Base-by-base conservation (phyloP, 257 asterid genomes). In the Capsicum chinense region DNA sequence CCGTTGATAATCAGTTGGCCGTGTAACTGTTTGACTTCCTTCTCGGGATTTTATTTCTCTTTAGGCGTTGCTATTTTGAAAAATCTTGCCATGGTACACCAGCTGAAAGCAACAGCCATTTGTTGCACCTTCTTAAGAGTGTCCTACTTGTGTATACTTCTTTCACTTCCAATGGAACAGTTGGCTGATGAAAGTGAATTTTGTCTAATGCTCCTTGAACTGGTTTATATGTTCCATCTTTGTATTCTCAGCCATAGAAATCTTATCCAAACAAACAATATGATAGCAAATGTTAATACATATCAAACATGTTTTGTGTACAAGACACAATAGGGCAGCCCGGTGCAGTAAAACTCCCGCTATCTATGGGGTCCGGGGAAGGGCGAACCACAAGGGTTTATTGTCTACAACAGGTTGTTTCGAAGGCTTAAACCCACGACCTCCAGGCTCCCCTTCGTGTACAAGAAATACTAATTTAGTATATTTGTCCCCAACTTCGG, bases 1-100 rank as follows among this genome's bases (percentile, higher is more conserved):
- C 90, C 90, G 11, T 85, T 80, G 42, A 88, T 80, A 35, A 85
- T 67, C 26, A 85, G 17, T 47, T 85, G 90, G 54, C 84, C 87
- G 42, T 88, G 90, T 42, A 85, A 16, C 64, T 85, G 88, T 54
- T 79, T 15, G 67, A 83, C 64, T 82, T 85, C 90, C 54, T 56
- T 47, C 33, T 26, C 33, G 87, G 80, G 39, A 57, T 69, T 79
- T 52, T 14, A 44, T 81, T n/a, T 21, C 12, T 14, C 15, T 79
- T 56, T 57, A 12, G 9, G 54, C 60, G 7, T 6, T 84, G 84
- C 58, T 39, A 39, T 10, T 64, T 83, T 71, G 52, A 2, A 8
- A 33, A 39, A 19, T 35, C 80, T 5, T 47, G 83, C 17, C 39
- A 33, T 12, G 74, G 56, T 6, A 56, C 8, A 0, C 5, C 12